Percentiles rank a stretch among this genome's conserved stretches.
Conservation (phyloP, 140 eudicot species). For the Cichorium intybus region DNA sequence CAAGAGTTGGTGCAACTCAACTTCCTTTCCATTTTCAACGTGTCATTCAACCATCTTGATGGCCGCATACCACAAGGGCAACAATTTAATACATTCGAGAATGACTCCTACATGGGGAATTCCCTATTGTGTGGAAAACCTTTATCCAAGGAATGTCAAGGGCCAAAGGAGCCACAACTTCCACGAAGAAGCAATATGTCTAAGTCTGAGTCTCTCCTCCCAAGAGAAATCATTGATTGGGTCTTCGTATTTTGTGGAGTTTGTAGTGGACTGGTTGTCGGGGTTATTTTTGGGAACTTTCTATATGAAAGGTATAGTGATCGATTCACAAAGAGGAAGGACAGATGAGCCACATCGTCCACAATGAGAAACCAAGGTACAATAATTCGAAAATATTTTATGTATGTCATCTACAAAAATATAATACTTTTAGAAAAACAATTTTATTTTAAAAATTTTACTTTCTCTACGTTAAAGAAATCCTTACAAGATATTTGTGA, state of each 20-base stretch:
- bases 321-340: slow-evolving; percentile 6
- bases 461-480: too few relatives aligned
- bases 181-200: background rate
- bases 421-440: too few relatives aligned
- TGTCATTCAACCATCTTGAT: too few relatives aligned
- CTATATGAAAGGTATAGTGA: slow-evolving; percentile 10
- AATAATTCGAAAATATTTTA: too few relatives aligned
- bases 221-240: slow-evolving; percentile 11
- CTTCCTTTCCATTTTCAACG: too few relatives aligned
- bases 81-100: slow-evolving; percentile 21
- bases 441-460: too few relatives aligned
- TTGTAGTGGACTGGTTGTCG: slow-evolving; percentile 2
- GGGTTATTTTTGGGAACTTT: background rate
- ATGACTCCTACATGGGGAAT: slow-evolving; percentile 21
- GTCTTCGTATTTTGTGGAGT: slow-evolving; percentile 1
- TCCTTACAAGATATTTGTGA: too few relatives aligned
- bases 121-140: slow-evolving; percentile 17
- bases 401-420: too few relatives aligned
- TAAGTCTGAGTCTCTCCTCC: background rate
- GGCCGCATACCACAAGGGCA: too few relatives aligned
- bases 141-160: slow-evolving; percentile 10
- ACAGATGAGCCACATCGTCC: slow-evolving; percentile 15
- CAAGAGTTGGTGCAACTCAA: too few relatives aligned
- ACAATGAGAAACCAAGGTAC: background rate
- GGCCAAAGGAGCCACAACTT: background rate